Conservation (phyloP, 768 basidiomycete species). For the Solioccasus polychromus region DNA sequence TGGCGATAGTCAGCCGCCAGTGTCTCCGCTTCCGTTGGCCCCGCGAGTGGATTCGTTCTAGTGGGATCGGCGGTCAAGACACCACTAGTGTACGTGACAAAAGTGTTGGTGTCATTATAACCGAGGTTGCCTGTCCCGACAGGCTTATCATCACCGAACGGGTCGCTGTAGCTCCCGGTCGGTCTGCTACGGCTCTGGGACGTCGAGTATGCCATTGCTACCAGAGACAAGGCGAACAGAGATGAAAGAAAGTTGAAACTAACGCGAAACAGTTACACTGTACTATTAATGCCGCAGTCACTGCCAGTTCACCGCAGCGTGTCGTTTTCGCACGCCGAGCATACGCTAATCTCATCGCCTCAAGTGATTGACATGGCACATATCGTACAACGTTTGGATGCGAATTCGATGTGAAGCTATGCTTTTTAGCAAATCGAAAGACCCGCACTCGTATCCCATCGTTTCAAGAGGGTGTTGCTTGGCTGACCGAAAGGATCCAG, state of each 20-base stretch:
- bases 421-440: constrained; percentile 25
- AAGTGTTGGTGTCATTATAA: constrained; percentile 19
- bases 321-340: constrained; percentile 22
- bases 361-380: too few species aligned
- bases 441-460: constrained; percentile 38
- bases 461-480: constrained; percentile 35
- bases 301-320: neutral
- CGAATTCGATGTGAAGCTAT: neutral
- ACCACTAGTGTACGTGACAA: constrained; percentile 22
- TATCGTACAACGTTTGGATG: neutral
- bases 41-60: neutral
- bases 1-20: constrained; percentile 29
- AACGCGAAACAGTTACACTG: too few species aligned
- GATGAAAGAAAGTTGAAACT: neutral
- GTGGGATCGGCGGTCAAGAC: constrained; percentile 12
- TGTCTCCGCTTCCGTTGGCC: constrained; percentile 21
- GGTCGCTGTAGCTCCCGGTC: constrained; percentile 18
- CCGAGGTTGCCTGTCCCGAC: constrained; percentile 12
- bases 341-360: too few species aligned
- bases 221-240: constrained; percentile 20
- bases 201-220: constrained; percentile 23
- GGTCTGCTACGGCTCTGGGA: constrained; percentile 9
- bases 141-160: constrained; percentile 24
- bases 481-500: constrained; percentile 41
- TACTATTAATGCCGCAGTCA: too few species aligned